Evolutionary conservation across 139 green algal species (phyloP).

Genomic region (Micromonas pusilla): DNA sequence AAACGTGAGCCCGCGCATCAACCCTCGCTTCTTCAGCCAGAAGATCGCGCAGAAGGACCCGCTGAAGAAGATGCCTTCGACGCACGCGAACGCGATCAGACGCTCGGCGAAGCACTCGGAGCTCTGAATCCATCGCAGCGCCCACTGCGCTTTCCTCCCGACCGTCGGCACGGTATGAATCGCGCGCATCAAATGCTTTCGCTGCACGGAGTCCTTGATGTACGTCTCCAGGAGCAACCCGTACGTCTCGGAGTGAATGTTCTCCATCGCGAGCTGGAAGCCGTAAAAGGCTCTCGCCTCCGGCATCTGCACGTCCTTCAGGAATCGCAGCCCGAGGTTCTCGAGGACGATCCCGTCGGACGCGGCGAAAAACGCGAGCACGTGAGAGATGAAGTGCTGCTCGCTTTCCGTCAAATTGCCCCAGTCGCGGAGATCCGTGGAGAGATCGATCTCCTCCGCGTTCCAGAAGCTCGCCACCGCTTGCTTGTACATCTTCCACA

Average conservation of each 20-base stretch:
- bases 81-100: constrained; percentile 86
- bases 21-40: constrained; percentile 97
- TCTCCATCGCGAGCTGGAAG: constrained; percentile 99
- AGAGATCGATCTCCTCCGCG: constrained; percentile 88
- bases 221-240: constrained; percentile 93
- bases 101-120: constrained; percentile 75
- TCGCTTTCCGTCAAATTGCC: constrained; percentile 79
- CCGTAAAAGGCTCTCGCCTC: constrained; percentile 97
- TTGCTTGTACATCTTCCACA: constrained; percentile 95
- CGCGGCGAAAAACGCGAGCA: constrained; percentile 97
- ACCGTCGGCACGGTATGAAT: constrained; percentile 87
- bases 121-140: constrained; percentile 87
- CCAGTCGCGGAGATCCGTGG: constrained; percentile 85
- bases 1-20: constrained; percentile 97
- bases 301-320: constrained; percentile 88
- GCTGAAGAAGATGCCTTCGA: constrained; percentile 99
- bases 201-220: constrained; percentile 76
- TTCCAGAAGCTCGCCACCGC: constrained; percentile 89
- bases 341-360: constrained; percentile 97
- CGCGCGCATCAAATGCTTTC: constrained; percentile 80
- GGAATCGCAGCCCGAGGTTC: constrained; percentile 90
- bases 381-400: constrained; percentile 89
- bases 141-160: constrained; percentile 94
- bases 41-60: constrained; percentile 97
- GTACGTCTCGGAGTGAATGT: constrained; percentile 99